Evolutionary conservation across 2,329 filamentous ascomycete genomes (phyloP), one percentile per base, ranked within the genome.

Genomic region (Xylaria arbuscula): DNA sequence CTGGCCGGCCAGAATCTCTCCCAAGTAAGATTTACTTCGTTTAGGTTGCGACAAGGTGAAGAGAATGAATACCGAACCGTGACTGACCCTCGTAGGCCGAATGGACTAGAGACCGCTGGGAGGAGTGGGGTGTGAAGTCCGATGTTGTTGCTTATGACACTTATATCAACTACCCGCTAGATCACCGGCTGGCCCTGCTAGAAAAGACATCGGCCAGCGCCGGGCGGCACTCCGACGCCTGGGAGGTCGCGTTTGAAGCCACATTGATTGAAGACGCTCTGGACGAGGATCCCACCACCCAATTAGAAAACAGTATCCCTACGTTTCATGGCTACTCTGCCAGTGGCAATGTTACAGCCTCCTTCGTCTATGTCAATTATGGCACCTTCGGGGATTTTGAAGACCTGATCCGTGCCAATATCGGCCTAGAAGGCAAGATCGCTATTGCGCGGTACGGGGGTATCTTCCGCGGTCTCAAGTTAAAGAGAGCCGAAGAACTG

Each of bases 311-410:
- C 75, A 86, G 93, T 36, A 87, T 98, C 28, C 94, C 95, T 0
- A 95, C 92, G 0, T 98, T 98, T 83, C 95, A 98, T 77, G 96
- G 95, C 62, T 98, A 98, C 80, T 97, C 93, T 3, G 94, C 94
- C 4, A 94, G 86, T 68, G 95, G 95, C 34, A 97, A 98, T 78
- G 95, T 97, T 56, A 98, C 95, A 0, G 93, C 89, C 2, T 88
- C 89, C 15, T 96, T 93, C 72, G 92, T 97, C 38, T 98, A 91
- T 76, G 93, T 93, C 78, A 98, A 98, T 80, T 97, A 96, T 76
- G 95, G 94, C 61, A 96, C 92, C 0, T 97, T 90, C 77, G 82
- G 87, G 71, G 95, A 98, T 78, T 98, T 90, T 72, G 91, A 96
- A 74, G 93, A 97, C 71, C 85, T 98, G 15, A 76, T 91, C 51